These are phyloP conservation scores for Pseudogymnoascus sp. DNA, from an alignment of 2,329 filamentous ascomycete genomes.

Conservation along the genomic window DNA sequence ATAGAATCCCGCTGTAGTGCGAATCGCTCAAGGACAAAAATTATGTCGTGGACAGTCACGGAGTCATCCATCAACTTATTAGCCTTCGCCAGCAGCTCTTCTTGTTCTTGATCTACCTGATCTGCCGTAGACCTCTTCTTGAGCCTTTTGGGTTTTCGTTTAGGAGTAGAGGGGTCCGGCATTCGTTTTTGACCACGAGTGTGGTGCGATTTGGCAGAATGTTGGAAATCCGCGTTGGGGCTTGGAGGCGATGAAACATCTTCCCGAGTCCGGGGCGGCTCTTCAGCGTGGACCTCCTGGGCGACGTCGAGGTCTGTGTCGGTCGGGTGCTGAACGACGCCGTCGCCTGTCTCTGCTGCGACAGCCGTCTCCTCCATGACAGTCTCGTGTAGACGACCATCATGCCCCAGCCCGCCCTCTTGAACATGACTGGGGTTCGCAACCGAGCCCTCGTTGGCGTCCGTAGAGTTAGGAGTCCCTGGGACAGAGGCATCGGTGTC, in stretches of 20 bases:
- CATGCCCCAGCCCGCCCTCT: background rate
- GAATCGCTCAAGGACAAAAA: background rate
- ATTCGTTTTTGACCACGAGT: background rate
- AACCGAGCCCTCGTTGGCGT: background rate
- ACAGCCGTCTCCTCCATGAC: background rate
- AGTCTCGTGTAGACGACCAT: background rate
- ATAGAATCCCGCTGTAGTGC: background rate
- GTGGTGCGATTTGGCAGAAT: background rate
- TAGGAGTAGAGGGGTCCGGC: background rate
- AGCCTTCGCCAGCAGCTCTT: background rate
- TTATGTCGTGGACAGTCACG: background rate
- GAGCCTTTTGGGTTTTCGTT: background rate
- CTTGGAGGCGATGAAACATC: background rate
- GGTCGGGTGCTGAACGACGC: background rate
- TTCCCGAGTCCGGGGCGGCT: background rate
- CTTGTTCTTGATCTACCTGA: background rate
- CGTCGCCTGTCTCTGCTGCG: background rate
- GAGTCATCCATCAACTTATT: background rate
- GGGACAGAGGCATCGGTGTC: background rate
- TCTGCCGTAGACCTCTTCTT: background rate
- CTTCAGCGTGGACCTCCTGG: background rate
- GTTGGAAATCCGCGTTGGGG: background rate
- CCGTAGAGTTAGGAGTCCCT: background rate
- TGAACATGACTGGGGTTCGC: background rate
- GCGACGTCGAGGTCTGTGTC: background rate